Evolutionary conservation across 805 yeast species (phyloP).

Genomic region (Candida gorgasii): DNA sequence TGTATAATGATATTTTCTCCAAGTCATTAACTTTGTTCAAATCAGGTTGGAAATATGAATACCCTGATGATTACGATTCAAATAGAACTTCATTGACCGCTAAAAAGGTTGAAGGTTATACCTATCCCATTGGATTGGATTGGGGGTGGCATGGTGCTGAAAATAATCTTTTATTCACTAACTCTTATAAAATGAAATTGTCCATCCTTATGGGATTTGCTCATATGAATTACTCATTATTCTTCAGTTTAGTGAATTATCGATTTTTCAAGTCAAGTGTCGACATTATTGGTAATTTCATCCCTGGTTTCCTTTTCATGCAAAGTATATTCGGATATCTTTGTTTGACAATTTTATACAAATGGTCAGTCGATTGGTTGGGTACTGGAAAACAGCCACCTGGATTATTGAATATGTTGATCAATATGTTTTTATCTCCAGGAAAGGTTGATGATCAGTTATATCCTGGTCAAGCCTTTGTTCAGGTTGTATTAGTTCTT

Average conservation of each 20-base stretch:
- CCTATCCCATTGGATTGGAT: conserved; percentile 66
- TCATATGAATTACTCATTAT: conserved; percentile 72
- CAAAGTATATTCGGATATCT: conserved; percentile 75
- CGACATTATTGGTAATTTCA: conserved; percentile 70
- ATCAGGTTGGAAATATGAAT: conserved; percentile 71
- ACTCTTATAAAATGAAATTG: conserved; percentile 76
- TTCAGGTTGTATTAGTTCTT: conserved; percentile 58
- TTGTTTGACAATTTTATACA: conserved; percentile 64
- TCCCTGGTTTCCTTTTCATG: conserved; percentile 75
- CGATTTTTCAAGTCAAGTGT: conserved; percentile 56
- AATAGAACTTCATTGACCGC: conserved; percentile 47
- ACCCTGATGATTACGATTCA: conserved; percentile 46
- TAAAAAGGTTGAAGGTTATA: conserved; percentile 41
- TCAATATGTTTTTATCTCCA: conserved; percentile 74
- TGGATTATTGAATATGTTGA: conserved; percentile 70
- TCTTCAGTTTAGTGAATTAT: conserved; percentile 67
- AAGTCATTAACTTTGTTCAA: conserved; percentile 65
- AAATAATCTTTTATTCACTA: conserved; percentile 65
- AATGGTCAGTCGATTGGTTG: conserved; percentile 75
- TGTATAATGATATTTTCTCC: conserved; percentile 73
- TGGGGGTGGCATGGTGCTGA: conserved; percentile 83
- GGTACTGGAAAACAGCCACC: conserved; percentile 65
- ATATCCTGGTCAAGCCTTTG: conserved; percentile 62
- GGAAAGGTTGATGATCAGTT: conserved; percentile 66
- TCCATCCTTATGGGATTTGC: conserved; percentile 74